Base-by-base conservation (phyloP, 805 yeast species). In the Ogataea chonburiensis region DNA sequence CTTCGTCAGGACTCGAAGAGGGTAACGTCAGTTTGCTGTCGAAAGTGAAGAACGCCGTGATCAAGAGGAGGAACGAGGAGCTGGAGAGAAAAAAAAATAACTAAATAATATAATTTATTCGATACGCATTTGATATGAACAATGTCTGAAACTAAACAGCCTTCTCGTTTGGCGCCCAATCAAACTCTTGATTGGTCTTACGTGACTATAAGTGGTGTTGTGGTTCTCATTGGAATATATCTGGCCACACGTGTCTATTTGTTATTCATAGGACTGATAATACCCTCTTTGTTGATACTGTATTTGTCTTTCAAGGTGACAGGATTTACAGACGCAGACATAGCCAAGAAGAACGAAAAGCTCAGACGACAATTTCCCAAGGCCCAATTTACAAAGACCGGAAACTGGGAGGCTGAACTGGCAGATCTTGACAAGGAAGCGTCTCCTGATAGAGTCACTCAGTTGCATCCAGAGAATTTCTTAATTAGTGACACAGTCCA, bases 401-500 rank as follows among this genome's bases (percentile, higher is more conserved):
- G 42, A 1, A 54, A 55, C 24, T 68, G 73, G 74, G 24, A 19
- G 2, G 28, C 28, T 1, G 61, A 61, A 27, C 8, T 52, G 2
- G 34, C 33, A 1, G 5, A n/a, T 0, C 19, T 63, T 2, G 23
- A 37, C 17, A 17, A 31, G 4, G 45, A 47, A 11, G 37, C 52
- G 7, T 31, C 38, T 4, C 3, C 33, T 6, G 42, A 35, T 3
- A 37, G 45, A 9, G 23, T 38, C 1, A 43, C 35, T 12, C 31
- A 42, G 7, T 26, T 40, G 2, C 63, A 71, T 22, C 71, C 73
- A 2, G 73, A 73, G 16, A 73, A 79, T 17, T 68, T 72, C 38
- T 47, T 69, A 3, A 67, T 81, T 5, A 75, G 83, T 2, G 76
- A 71, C 28, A 61, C 76, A 0, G 32, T 81, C 5, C 73, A 75